Conservation (phyloP, 1,139 yeast species). For the Suhomyces taliae region DNA sequence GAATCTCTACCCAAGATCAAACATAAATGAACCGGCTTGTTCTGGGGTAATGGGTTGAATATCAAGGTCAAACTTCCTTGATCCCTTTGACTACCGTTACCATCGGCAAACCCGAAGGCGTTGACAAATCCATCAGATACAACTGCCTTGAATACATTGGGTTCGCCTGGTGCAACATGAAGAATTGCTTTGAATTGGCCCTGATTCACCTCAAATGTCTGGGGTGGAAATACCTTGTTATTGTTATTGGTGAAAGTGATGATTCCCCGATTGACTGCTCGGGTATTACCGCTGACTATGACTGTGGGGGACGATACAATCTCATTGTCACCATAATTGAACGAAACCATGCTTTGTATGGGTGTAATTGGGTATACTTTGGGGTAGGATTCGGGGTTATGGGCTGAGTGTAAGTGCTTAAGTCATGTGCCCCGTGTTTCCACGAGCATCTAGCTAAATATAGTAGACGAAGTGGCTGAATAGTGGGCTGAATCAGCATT, state of each 20-base stretch:
- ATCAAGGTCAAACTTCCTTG: conserved; percentile 32
- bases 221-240: conserved; percentile 62
- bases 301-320: conserved; percentile 46
- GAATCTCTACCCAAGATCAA: conserved; percentile 79
- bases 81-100: conserved; percentile 26
- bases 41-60: conserved; percentile 60
- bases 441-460: too few relatives aligned
- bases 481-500: too few relatives aligned
- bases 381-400: neutral
- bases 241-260: conserved; percentile 40
- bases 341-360: conserved; percentile 10
- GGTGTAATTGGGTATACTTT: neutral
- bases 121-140: conserved; percentile 27
- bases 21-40: conserved; percentile 82
- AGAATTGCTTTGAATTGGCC: conserved; percentile 74
- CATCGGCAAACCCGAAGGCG: conserved; percentile 30
- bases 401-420: neutral
- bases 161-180: conserved; percentile 64
- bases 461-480: too few relatives aligned
- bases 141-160: conserved; percentile 42
- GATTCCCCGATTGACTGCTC: conserved; percentile 23
- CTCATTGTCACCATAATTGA: conserved; percentile 38
- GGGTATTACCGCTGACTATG: conserved; percentile 35
- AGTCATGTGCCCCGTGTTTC: too few relatives aligned
- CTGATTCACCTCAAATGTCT: conserved; percentile 65